Evolutionary conservation across 2,329 filamentous ascomycete genomes (phyloP).

Genomic region (Ilyonectria sp.): DNA sequence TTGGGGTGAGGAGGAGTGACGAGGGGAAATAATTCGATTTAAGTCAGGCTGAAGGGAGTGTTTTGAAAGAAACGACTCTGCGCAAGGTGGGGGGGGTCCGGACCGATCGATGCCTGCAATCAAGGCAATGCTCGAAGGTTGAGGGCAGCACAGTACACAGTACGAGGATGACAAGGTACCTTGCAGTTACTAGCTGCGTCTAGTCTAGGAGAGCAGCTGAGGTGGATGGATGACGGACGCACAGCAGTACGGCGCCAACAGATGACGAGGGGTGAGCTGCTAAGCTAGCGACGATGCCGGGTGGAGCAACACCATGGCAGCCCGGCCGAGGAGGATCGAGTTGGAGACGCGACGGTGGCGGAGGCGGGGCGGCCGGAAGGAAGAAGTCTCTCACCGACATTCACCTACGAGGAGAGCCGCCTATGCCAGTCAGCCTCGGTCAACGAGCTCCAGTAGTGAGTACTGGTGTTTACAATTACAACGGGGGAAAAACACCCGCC

Average conservation of each 20-base stretch:
- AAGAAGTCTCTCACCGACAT: slow-evolving; percentile 31
- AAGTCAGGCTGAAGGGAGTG: slow-evolving; percentile 11
- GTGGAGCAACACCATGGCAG: slow-evolving; percentile 21
- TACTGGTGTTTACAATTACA: not conserved
- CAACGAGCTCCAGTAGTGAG: not conserved
- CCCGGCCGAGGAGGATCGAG: slow-evolving; percentile 12
- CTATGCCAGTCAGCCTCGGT: not conserved
- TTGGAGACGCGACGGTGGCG: slow-evolving; percentile 20
- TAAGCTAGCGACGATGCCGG: slow-evolving; percentile 18
- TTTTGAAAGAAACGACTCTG: slow-evolving; percentile 29
- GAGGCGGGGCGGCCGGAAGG: slow-evolving; percentile 26
- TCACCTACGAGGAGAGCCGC: slow-evolving; percentile 14
- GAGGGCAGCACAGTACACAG: slow-evolving; percentile 18
- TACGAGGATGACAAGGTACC: slow-evolving; percentile 29
- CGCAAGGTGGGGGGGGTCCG: slow-evolving; percentile 16
- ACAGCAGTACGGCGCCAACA: slow-evolving; percentile 21
- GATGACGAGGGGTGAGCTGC: not conserved
- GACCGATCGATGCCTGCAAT: slow-evolving; percentile 22
- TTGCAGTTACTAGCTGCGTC: slow-evolving; percentile 21
- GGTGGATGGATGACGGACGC: slow-evolving; percentile 14
- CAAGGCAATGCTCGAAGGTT: not conserved
- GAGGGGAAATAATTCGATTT: not conserved
- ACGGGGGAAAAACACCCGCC: not conserved
- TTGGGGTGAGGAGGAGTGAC: not conserved
- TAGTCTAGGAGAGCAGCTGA: slow-evolving; percentile 14